Conservation (phyloP, 169 alveolate species). For the Eimeria falciformis region DNA sequence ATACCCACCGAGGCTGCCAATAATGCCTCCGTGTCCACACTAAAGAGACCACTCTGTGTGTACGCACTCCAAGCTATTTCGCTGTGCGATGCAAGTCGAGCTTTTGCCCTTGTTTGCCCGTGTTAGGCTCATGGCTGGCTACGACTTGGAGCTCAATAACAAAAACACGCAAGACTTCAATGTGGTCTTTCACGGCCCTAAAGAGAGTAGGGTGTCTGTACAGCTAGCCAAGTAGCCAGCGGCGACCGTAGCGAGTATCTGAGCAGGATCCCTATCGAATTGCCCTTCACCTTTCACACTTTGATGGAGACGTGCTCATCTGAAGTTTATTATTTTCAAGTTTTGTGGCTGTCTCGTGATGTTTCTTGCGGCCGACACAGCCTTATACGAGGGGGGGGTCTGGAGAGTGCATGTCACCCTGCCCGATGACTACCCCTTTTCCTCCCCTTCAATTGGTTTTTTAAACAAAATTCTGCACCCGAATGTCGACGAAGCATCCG, state of each 20-base stretch:
- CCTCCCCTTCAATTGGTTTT: conserved; percentile 98
- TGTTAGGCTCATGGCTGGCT: conserved; percentile 81
- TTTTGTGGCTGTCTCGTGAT: too few relatives aligned
- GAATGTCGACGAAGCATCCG: conserved; percentile 97
- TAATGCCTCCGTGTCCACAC: background rate
- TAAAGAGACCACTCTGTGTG: background rate
- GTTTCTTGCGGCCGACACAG: too few relatives aligned
- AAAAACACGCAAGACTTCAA: conserved; percentile 81
- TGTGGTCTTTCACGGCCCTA: conserved; percentile 81
- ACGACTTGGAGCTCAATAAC: conserved; percentile 78
- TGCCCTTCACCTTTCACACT: background rate
- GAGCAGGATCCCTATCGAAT: too few relatives aligned
- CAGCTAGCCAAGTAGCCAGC: too few relatives aligned
- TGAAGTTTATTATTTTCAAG: too few relatives aligned
- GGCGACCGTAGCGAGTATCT: background rate
- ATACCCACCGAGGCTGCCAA: background rate
- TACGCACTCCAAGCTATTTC: background rate
- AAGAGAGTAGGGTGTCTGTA: conserved; percentile 71
- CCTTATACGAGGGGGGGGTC: conserved; percentile 91
- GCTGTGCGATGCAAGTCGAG: too few relatives aligned
- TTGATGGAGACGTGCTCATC: too few relatives aligned
- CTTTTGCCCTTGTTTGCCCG: background rate
- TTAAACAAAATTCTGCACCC: conserved; percentile 95
- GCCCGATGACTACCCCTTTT: conserved; percentile 98
- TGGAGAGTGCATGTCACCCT: conserved; percentile 93